phyloP scores from a whole-genome alignment of 2,329 filamentous ascomycete species.

The Sarocladium strictum region DNA sequence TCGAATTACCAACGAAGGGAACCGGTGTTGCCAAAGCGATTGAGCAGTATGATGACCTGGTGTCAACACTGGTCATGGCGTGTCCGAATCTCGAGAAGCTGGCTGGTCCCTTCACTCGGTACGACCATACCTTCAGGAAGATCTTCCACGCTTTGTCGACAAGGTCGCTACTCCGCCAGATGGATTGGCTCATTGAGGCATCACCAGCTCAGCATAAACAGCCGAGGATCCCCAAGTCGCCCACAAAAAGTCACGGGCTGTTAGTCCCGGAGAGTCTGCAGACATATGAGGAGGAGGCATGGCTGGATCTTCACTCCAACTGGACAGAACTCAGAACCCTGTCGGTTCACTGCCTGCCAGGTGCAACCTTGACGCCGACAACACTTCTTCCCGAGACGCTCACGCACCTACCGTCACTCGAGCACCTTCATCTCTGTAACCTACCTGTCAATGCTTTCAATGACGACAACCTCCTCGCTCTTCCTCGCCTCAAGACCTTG shows the following conservation, averaged over 20 bases:
- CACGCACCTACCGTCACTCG: slow-evolving; percentile 44
- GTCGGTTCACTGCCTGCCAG: slow-evolving; percentile 52
- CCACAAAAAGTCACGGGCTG: slow-evolving; percentile 12
- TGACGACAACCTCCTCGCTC: slow-evolving; percentile 46
- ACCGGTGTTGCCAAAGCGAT: slow-evolving; percentile 18
- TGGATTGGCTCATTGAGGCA: slow-evolving; percentile 52
- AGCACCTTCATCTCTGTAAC: slow-evolving; percentile 53
- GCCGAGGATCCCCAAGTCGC: slow-evolving; percentile 3
- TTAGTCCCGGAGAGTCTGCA: slow-evolving; percentile 24
- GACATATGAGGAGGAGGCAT: slow-evolving; percentile 32
- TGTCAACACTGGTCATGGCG: slow-evolving; percentile 57
- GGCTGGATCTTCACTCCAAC: slow-evolving; percentile 44
- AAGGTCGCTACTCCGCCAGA: slow-evolving; percentile 47
- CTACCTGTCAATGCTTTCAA: slow-evolving; percentile 51
- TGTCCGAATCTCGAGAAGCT: slow-evolving; percentile 59
- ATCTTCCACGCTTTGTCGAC: slow-evolving; percentile 56
- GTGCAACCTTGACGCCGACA: slow-evolving; percentile 47
- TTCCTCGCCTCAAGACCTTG: slow-evolving; percentile 45
- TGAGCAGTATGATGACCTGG: slow-evolving; percentile 49
- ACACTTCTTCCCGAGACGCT: slow-evolving; percentile 46
- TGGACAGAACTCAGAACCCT: slow-evolving; percentile 52
- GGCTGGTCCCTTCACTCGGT: slow-evolving; percentile 45
- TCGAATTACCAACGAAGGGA: slow-evolving; percentile 32
- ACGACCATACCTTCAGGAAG: slow-evolving; percentile 50
- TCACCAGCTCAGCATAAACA: slow-evolving; percentile 14